phyloP scores from a whole-genome alignment of 108 stramenopile genomes.

The Stephanodiscus triporus region DNA sequence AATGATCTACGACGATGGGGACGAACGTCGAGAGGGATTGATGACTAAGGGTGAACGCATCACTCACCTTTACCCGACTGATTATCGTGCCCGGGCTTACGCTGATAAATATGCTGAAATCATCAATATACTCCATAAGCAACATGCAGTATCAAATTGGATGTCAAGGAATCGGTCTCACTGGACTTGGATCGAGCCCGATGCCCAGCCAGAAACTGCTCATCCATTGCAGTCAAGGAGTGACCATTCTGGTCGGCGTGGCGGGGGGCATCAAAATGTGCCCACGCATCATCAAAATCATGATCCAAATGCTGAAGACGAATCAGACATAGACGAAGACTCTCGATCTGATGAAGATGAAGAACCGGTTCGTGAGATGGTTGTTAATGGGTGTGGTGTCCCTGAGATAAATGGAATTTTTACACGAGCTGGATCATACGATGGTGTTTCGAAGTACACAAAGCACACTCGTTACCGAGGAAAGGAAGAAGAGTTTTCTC shows the following conservation, averaged over 20 bases:
- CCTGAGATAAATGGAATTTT: constrained; percentile 72
- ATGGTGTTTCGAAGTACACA: constrained; percentile 57
- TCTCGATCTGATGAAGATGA: constrained; percentile 78
- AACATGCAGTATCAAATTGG: constrained; percentile 64
- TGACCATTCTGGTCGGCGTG: constrained; percentile 46
- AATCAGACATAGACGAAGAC: constrained; percentile 76
- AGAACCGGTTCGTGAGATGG: constrained; percentile 54
- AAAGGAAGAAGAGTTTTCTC: constrained; percentile 32
- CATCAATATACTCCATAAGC: constrained; percentile 53
- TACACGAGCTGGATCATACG: constrained; percentile 49
- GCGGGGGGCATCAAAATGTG: constrained; percentile 43
- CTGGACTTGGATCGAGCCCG: constrained; percentile 77
- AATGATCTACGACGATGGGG: constrained; percentile 53
- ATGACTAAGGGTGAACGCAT: constrained; percentile 35
- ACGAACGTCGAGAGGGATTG: constrained; percentile 57
- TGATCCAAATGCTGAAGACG: constrained; percentile 62
- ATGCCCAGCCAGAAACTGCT: constrained; percentile 35
- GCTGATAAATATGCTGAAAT: constrained; percentile 67
- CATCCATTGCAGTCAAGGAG: constrained; percentile 45
- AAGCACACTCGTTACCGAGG: constrained; percentile 47
- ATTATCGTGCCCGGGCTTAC: constrained; percentile 38
- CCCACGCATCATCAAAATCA: constrained; percentile 56
- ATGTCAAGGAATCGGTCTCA: constrained; percentile 62
- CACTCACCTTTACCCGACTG: constrained; percentile 42
- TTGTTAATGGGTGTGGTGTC: constrained; percentile 76